Conservation (phyloP, 1,284 basidiomycete genomes). For the Athelia sp. region DNA sequence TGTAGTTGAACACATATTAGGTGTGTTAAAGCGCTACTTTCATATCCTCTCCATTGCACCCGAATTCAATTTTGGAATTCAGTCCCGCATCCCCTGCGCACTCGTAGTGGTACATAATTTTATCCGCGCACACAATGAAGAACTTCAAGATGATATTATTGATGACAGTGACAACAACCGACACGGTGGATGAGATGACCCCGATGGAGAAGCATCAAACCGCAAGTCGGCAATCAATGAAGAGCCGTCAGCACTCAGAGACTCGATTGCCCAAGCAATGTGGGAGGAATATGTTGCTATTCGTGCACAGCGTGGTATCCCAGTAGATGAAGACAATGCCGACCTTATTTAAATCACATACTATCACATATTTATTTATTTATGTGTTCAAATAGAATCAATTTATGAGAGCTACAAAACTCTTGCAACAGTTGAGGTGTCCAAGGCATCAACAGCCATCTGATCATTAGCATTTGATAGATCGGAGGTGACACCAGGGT, state of each 20-base stretch:
- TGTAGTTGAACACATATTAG: constrained; percentile 16
- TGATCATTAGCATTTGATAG: background rate
- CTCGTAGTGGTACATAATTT: constrained; percentile 18
- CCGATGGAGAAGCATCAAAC: background rate
- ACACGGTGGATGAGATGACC: background rate
- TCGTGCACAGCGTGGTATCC: background rate
- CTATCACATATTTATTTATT: no score
- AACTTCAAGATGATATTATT: background rate
- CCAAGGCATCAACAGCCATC: no score
- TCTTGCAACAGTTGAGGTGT: no score
- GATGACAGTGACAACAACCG: background rate
- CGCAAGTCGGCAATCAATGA: constrained; percentile 10
- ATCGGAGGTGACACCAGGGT: background rate
- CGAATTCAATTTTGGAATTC: constrained; percentile 13
- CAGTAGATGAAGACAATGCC: background rate
- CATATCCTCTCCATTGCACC: constrained; percentile 9
- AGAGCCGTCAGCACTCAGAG: constrained; percentile 14
- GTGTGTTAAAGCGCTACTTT: constrained; percentile 14
- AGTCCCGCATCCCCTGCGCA: constrained; percentile 15
- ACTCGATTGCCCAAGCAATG: constrained; percentile 25
- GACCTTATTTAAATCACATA: no score
- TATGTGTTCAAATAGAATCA: no score
- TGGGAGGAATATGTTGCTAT: constrained; percentile 22
- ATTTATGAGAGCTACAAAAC: no score
- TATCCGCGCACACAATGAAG: constrained; percentile 14